These are phyloP conservation scores for Tetratostichococcus sp. DNA, from an alignment of 139 green algal species.

Conservation along the genomic window DNA sequence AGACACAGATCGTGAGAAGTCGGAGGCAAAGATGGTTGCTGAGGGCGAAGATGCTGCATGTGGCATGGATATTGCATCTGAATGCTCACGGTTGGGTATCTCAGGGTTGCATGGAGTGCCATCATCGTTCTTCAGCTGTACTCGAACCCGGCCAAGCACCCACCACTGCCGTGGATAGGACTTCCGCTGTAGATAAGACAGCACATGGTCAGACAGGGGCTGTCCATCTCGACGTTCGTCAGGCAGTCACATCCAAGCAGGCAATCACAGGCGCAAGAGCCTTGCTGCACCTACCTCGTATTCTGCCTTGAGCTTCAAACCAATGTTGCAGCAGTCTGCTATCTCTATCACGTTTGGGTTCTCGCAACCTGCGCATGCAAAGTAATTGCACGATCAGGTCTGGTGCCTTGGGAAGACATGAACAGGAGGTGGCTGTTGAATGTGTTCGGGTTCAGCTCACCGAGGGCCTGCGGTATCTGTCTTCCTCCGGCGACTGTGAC, in stretches of 20 bases:
- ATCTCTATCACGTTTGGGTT: conserved; percentile 49
- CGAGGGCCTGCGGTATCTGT: conserved; percentile 34
- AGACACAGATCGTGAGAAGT: no score
- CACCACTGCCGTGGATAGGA: conserved; percentile 54
- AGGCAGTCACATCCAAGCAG: no score
- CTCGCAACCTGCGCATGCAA: conserved; percentile 39
- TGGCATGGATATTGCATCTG: not conserved
- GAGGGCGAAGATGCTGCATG: no score
- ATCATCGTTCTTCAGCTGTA: conserved; percentile 45
- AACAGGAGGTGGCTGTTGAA: no score
- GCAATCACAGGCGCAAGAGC: no score
- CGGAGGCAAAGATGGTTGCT: no score
- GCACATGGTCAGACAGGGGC: not conserved
- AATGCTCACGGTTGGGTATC: conserved; percentile 41
- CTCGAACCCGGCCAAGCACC: conserved; percentile 43
- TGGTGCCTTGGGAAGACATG: no score
- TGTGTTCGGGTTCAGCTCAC: conserved; percentile 10
- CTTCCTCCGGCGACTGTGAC: conserved; percentile 56
- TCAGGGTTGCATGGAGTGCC: conserved; percentile 42
- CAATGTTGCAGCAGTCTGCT: conserved; percentile 33
- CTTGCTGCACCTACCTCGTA: conserved; percentile 47
- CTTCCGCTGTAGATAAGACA: conserved; percentile 42
- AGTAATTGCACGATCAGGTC: no score
- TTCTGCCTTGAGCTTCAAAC: conserved; percentile 34
- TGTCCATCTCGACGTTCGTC: no score